These are phyloP conservation scores for Globisporangium ultimum DNA, from an alignment of 352 stramenopile genomes.

Conservation along the genomic window DNA sequence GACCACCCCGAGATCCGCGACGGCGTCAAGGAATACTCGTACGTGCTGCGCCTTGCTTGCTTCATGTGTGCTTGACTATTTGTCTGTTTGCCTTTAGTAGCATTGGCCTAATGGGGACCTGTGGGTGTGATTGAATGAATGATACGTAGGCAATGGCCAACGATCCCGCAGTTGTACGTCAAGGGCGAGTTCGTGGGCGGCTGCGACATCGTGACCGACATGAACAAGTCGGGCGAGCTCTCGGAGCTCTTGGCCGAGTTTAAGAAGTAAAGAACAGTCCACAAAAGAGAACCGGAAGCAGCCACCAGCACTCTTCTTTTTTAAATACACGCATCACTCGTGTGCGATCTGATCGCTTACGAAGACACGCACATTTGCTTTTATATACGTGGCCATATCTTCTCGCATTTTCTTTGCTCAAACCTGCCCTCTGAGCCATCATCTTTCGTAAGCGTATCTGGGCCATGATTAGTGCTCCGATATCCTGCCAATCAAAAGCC, in stretches of 20 bases:
- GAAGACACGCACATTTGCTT: too few species aligned
- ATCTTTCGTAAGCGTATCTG: too few species aligned
- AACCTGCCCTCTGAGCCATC: too few species aligned
- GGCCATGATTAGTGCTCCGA: too few species aligned
- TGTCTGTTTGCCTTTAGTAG: background rate
- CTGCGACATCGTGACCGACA: conserved; percentile 98
- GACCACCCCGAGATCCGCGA: conserved; percentile 98
- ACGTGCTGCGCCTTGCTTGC: conserved; percentile 25
- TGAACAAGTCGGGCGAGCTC: conserved; percentile 93
- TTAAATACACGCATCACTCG: too few species aligned
- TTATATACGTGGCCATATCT: too few species aligned
- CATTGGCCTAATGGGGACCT: background rate
- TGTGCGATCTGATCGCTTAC: too few species aligned
- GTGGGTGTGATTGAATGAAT: background rate
- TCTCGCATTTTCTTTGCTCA: too few species aligned
- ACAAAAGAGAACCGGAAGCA: background rate
- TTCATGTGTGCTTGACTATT: background rate
- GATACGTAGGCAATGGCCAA: conserved; percentile 89
- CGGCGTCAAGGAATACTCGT: conserved; percentile 98
- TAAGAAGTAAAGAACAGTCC: conserved; percentile 39
- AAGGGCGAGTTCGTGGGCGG: conserved; percentile 99
- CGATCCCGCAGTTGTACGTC: conserved; percentile 98
- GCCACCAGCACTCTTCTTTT: too few species aligned
- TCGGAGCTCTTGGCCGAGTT: conserved; percentile 84
- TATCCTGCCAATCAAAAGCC: too few species aligned